These are phyloP conservation scores for Friedmanniomyces endolithicus DNA, from an alignment of 495 filamentous ascomycete genomes.

Conservation along the genomic window DNA sequence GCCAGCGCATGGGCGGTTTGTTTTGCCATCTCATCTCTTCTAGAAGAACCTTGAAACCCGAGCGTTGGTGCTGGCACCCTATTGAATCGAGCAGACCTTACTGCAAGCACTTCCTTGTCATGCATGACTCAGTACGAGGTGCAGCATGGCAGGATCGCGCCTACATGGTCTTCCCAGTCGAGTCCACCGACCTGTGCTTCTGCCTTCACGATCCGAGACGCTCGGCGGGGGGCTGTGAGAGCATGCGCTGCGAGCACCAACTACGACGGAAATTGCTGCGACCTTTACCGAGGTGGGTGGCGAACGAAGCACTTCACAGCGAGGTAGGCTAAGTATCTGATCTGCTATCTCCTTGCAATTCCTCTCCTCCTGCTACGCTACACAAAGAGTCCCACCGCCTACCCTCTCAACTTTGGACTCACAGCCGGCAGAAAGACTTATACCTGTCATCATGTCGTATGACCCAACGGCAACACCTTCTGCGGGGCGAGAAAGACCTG, in stretches of 20 bases:
- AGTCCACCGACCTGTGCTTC: not conserved
- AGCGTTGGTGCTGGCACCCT: not conserved
- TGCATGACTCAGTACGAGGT: constrained; percentile 1
- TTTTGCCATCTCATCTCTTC: not conserved
- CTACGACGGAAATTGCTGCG: not conserved
- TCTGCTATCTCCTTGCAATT: not conserved
- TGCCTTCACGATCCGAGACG: not conserved
- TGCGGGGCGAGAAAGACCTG: not conserved
- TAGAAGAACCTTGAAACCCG: not conserved
- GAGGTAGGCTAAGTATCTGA: not conserved
- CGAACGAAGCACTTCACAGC: not conserved
- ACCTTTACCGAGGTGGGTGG: not conserved
- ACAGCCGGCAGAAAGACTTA: not conserved
- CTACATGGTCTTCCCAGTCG: not conserved
- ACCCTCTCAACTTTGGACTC: not conserved
- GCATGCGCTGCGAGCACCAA: constrained; percentile 3
- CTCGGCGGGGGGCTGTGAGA: not conserved
- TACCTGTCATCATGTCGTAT: not conserved
- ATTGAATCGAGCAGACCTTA: not conserved
- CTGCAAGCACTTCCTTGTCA: not conserved
- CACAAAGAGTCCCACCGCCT: too few relatives aligned
- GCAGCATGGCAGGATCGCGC: not conserved
- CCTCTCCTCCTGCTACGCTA: not conserved
- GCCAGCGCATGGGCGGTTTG: not conserved
- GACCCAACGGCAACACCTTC: not conserved